A percentile compares a stretch with the other conserved stretches of the same genome.
phyloP scores from a whole-genome alignment of 2,329 filamentous ascomycete species.

The Xylariaceae sp. region DNA sequence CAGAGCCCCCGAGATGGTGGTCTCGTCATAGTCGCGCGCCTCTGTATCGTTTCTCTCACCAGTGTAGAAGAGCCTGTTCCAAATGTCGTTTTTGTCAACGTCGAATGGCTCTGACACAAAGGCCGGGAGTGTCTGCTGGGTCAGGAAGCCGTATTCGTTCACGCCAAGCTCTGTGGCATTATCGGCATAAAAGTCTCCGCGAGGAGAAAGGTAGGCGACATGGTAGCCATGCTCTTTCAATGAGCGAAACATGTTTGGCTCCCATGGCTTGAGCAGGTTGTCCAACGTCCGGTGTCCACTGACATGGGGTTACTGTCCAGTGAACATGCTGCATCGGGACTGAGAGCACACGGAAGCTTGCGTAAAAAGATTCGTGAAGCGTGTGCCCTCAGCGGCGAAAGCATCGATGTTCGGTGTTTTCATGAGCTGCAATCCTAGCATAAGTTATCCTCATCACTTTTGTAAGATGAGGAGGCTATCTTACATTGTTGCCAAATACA shows the following conservation, averaged over 20 bases:
- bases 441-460: too few relatives aligned
- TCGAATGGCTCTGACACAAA: constrained; percentile 21
- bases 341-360: constrained; percentile 44
- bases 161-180: constrained; percentile 40
- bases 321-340: constrained; percentile 43
- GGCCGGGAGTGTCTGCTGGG: constrained; percentile 26
- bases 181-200: constrained; percentile 39
- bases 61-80: constrained; percentile 36
- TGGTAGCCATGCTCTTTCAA: constrained; percentile 42
- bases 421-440: constrained; percentile 11
- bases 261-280: constrained; percentile 44
- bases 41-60: constrained; percentile 33
- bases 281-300: constrained; percentile 41
- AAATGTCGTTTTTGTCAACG: constrained; percentile 30
- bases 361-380: constrained; percentile 41
- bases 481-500: constrained; percentile 23
- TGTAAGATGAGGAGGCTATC: too few relatives aligned
- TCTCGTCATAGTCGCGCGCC: constrained; percentile 41
- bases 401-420: constrained; percentile 39
- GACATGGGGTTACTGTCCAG: constrained; percentile 41
- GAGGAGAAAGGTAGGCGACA: constrained; percentile 39
- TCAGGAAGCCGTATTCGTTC: constrained; percentile 40
- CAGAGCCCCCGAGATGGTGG: constrained; percentile 34
- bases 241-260: constrained; percentile 41
- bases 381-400: constrained; percentile 32